Conservation (phyloP, 2,329 filamentous ascomycete genomes). For the Aaosphaeria pasadenensis region DNA sequence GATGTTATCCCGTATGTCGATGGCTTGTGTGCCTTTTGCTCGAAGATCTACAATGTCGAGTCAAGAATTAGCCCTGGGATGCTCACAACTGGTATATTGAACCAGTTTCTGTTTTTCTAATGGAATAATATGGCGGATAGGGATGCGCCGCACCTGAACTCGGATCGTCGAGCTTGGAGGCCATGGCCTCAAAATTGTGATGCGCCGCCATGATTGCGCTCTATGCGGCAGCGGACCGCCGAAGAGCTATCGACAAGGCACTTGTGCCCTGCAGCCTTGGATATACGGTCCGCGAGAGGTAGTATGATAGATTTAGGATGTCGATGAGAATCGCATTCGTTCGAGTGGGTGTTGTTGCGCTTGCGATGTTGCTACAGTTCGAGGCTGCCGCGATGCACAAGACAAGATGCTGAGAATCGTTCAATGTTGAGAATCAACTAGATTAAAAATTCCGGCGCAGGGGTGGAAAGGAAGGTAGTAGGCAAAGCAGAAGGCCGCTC, state of each 20-base stretch:
- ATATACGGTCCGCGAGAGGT: not conserved
- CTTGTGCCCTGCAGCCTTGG: constrained; percentile 1
- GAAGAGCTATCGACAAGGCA: constrained; percentile 5
- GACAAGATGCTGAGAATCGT: too few species aligned
- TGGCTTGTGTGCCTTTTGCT: constrained; percentile 76
- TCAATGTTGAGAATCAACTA: not conserved
- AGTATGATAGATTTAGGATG: not conserved
- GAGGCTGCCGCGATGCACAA: too few species aligned
- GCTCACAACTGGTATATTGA: not conserved
- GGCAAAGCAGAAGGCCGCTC: not conserved
- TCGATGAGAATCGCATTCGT: not conserved
- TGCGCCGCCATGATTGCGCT: constrained; percentile 34
- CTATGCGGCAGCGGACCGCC: constrained; percentile 23
- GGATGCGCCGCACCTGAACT: constrained; percentile 27
- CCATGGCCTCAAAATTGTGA: constrained; percentile 46
- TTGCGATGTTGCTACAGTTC: not conserved
- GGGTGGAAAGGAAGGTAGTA: not conserved
- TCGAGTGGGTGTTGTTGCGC: not conserved
- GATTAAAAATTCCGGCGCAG: not conserved
- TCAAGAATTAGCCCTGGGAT: not conserved
- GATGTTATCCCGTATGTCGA: constrained; percentile 84
- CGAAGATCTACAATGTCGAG: constrained; percentile 63
- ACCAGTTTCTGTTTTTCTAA: not conserved
- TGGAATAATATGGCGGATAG: constrained; percentile 1
- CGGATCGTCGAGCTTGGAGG: constrained; percentile 46